Percentiles rank a stretch among this genome's conserved stretches.
Conservation (phyloP, 139 green algal genomes). For the Chlamydomonas sp. region DNA sequence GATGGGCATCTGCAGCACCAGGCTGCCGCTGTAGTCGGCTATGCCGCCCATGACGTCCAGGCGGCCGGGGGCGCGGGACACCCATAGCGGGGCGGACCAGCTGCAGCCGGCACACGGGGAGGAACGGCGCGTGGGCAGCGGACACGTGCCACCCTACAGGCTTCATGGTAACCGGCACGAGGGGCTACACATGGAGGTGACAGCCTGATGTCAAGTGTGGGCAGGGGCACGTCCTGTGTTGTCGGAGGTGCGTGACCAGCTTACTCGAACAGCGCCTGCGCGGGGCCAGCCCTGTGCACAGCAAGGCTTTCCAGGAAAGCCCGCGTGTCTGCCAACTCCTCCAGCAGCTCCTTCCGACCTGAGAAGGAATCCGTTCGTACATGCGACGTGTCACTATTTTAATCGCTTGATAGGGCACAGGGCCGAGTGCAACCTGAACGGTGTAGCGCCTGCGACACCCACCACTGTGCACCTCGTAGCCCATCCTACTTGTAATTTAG, state of each 20-base stretch:
- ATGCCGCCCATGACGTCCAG: conserved; percentile 99
- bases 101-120: neutral
- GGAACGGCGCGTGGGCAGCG: neutral
- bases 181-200: neutral
- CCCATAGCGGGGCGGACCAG: conserved; percentile 36
- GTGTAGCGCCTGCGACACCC: no score
- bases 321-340: neutral
- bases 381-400: neutral
- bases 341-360: neutral
- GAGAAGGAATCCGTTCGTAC: neutral
- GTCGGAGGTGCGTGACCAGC: neutral
- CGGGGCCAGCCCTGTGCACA: neutral
- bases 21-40: conserved; percentile 92
- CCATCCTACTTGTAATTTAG: no score
- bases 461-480: no score
- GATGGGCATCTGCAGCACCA: conserved; percentile 93
- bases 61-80: conserved; percentile 89
- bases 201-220: no score
- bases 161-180: neutral
- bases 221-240: no score
- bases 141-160: no score
- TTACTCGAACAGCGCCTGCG: conserved; percentile 10
- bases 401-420: no score
- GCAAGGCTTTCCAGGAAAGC: conserved; percentile 3
- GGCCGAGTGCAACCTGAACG: no score